A percentile compares a stretch with the other conserved stretches of the same genome.
Evolutionary conservation across 306 rosid species (phyloP).

Genomic region (barrel medic (Medicago truncatula)): MtrunA17r5.0-ANR NC_053045.1:2844001-2844500

Average conservation of each 20-base stretch:
- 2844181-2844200: slow-evolving; percentile 14
- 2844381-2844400: slow-evolving; percentile 17
- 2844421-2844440: neutral
- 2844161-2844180: slow-evolving; percentile 23
- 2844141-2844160: slow-evolving; percentile 36
- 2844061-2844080: slow-evolving; percentile 60
- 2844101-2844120: slow-evolving; percentile 60
- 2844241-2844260: neutral
- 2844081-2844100: slow-evolving; percentile 90
- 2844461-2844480: neutral
- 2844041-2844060: slow-evolving; percentile 46
- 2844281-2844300: neutral
- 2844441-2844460: neutral
- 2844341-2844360: neutral
- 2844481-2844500: neutral
- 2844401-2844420: neutral
- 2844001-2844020: slow-evolving; percentile 80
- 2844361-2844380: neutral
- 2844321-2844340: neutral
- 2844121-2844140: slow-evolving; percentile 57
- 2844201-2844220: neutral
- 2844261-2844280: neutral
- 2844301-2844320: slow-evolving; percentile 7
- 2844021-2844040: slow-evolving; percentile 40
- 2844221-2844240: neutral